Base-by-base conservation (phyloP, 2,329 filamentous ascomycete species). In the Fusarium sp. region DNA sequence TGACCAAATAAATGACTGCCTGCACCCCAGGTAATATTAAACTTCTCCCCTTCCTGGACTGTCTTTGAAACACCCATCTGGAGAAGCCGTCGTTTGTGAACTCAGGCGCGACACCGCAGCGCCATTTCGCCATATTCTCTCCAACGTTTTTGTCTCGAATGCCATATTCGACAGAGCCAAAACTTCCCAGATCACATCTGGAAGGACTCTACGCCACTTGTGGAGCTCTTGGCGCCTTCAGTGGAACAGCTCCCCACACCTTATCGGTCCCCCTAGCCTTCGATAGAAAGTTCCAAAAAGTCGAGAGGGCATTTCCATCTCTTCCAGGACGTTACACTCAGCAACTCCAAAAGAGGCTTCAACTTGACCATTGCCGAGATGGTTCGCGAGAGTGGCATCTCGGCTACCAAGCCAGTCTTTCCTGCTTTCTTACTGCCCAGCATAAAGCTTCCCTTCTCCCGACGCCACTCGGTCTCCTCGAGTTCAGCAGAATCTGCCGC, bases 381-480 rank as follows among this genome's bases (percentile, higher is more conserved):
- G 79, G 80, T 80, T 70, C 80, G 81, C 41, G 81, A 81, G 59
- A 83, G 80, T 65, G 80, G 81, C 70, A 84, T 84, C 73, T 80
- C 83, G 70, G 83, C 83, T 50, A 84, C 83, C 26, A 81, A 80
- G 63, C 85, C 84, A 32, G 80, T 82, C 35, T 89, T 90, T 75
- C 84, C 88, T 17, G 83, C 78, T 70, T 90, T 87, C 76, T 82
- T 90, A 32, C 83, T 90, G 28, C 87, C 88, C 17, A 86, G 82
- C 77, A 81, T 90, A 73, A 82, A 81, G 51, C 82, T 88, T 48
- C 83, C 85, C n/a, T 85, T 88, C 71, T 82, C 82, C 47, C 84
- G 84, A 57, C 84, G 84, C 66, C 81, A 81, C 45, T 81, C 82
- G 15, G 77, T 81, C 18, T 80, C 80, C n/a, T 83, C 84, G 5